Conservation (phyloP, 2,329 filamentous ascomycete genomes). For the Zymoseptoria passerinii region DNA sequence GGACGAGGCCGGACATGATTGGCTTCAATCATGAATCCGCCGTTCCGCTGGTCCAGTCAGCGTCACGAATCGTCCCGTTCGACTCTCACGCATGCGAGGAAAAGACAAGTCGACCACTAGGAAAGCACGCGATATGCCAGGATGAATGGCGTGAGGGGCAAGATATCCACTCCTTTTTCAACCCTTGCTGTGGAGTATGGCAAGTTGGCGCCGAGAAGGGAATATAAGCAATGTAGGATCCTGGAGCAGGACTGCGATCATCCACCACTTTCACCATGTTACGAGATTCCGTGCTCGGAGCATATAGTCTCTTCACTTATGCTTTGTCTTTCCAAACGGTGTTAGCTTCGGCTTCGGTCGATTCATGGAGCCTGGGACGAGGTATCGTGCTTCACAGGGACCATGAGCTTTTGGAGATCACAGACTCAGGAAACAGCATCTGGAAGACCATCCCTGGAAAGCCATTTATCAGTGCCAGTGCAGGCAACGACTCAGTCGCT, state of each 20-base stretch:
- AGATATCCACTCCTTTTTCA: neutral
- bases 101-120: neutral
- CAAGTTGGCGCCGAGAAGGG: neutral
- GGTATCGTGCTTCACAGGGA: constrained; percentile 8
- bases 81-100: neutral
- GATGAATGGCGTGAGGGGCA: neutral
- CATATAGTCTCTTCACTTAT: constrained; percentile 7
- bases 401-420: constrained; percentile 12
- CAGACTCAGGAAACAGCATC: constrained; percentile 9
- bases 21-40: too few relatives aligned
- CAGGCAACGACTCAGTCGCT: constrained; percentile 17
- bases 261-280: neutral
- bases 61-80: neutral
- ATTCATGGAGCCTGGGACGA: constrained; percentile 8
- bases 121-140: neutral
- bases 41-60: too few relatives aligned
- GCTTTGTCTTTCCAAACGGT: constrained; percentile 10
- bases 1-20: neutral
- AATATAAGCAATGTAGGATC: neutral
- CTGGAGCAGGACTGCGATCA: neutral
- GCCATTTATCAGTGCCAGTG: constrained; percentile 23
- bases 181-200: neutral
- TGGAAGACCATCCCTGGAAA: constrained; percentile 15
- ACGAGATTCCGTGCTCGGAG: neutral
- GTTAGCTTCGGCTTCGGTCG: neutral